These are phyloP conservation scores for Trichoderma sp. DNA, from an alignment of 2,329 filamentous ascomycete genomes.

Conservation along the genomic window DNA sequence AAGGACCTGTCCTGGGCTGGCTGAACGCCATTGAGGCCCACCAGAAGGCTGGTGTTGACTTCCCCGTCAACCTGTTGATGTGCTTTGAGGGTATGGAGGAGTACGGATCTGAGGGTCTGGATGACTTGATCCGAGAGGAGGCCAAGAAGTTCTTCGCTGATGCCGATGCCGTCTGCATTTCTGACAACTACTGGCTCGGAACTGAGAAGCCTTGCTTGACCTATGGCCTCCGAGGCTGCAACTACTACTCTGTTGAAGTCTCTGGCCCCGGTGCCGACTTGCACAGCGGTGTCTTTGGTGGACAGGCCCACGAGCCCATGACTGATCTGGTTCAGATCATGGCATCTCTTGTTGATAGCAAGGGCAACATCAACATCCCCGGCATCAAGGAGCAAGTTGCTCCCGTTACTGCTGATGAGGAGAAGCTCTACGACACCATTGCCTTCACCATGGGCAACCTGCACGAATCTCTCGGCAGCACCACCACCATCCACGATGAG, in stretches of 20 bases:
- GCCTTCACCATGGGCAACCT: conserved; percentile 96
- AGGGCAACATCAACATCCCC: conserved; percentile 93
- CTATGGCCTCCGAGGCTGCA: conserved; percentile 94
- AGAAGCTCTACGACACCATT: conserved; percentile 83
- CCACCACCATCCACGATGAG: conserved; percentile 81
- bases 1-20: conserved; percentile 96
- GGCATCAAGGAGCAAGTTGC: conserved; percentile 93
- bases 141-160: conserved; percentile 95
- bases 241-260: conserved; percentile 93
- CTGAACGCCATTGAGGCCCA: conserved; percentile 97
- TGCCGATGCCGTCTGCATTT: conserved; percentile 95
- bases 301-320: conserved; percentile 97
- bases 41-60: conserved; percentile 89
- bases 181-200: conserved; percentile 99
- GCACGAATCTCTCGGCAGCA: conserved; percentile 85
- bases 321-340: conserved; percentile 87
- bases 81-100: conserved; percentile 99
- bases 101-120: conserved; percentile 93
- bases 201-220: conserved; percentile 98
- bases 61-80: conserved; percentile 97
- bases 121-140: conserved; percentile 90
- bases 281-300: conserved; percentile 96
- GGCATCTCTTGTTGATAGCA: conserved; percentile 78
- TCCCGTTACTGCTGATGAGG: conserved; percentile 82
- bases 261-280: conserved; percentile 90